phyloP scores from a whole-genome alignment of 495 filamentous ascomycete genomes.

The Rhizodiscina lignyota region DNA sequence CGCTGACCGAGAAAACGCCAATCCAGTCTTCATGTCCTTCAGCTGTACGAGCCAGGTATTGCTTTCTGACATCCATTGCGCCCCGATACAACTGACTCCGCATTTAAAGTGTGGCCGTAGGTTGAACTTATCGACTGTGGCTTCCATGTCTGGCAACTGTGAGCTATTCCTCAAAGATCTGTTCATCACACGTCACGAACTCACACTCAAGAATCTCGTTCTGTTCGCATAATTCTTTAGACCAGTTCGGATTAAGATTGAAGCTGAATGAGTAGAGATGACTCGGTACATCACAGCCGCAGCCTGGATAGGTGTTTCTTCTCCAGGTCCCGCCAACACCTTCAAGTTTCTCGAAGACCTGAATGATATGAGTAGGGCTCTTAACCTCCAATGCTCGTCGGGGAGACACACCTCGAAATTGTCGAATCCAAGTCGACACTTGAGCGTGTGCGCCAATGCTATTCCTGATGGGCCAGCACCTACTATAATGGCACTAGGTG shows the following conservation, averaged over 20 bases:
- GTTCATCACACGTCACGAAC: no score
- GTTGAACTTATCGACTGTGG: conserved; percentile 20
- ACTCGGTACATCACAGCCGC: conserved; percentile 15
- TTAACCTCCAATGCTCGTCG: no score
- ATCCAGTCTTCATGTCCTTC: conserved; percentile 10
- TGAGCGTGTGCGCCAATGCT: conserved; percentile 14
- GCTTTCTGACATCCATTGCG: conserved; percentile 14
- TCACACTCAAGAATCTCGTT: conserved; percentile 16
- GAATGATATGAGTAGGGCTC: background rate
- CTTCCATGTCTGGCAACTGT: conserved; percentile 20
- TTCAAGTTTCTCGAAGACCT: conserved; percentile 15
- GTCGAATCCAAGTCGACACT: conserved; percentile 14
- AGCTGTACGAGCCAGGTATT: conserved; percentile 16
- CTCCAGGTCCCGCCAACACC: conserved; percentile 17
- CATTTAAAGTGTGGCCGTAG: conserved; percentile 15
- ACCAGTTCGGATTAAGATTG: conserved; percentile 19
- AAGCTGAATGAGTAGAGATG: conserved; percentile 20
- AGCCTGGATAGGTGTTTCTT: conserved; percentile 17
- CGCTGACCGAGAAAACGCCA: conserved; percentile 8
- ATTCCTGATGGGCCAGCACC: conserved; percentile 15
- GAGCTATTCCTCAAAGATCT: no score
- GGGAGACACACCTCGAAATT: no score
- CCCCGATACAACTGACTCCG: conserved; percentile 9
- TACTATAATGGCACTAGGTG: conserved; percentile 14
- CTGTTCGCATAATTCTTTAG: conserved; percentile 13